Evolutionary conservation across 1,284 basidiomycete species (phyloP).

Genomic region (Puccinia triticina): DNA sequence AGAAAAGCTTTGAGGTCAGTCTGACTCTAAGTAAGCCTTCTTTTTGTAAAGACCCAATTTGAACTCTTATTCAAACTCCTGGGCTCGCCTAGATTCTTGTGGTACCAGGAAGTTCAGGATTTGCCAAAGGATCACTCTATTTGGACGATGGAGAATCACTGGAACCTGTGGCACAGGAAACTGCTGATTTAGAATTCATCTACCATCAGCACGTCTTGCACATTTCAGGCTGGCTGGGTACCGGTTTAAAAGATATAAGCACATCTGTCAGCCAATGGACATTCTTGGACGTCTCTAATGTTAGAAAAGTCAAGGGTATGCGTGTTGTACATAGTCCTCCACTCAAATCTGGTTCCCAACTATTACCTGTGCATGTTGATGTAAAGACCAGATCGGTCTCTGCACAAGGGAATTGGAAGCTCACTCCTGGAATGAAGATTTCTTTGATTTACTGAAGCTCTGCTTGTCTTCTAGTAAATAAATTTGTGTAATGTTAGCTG

Average conservation of each 20-base stretch:
- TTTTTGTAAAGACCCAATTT: background rate
- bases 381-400: constrained; percentile 4
- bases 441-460: background rate
- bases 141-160: constrained; percentile 35
- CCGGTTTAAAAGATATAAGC: background rate
- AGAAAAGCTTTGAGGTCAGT: constrained; percentile 69
- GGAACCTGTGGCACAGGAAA: constrained; percentile 8
- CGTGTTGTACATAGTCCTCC: background rate
- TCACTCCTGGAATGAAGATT: constrained; percentile 21
- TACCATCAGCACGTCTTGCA: background rate
- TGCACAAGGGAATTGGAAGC: constrained; percentile 23
- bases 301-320: constrained; percentile 6
- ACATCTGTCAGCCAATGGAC: constrained; percentile 6
- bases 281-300: background rate
- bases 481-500: too few relatives aligned
- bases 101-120: background rate
- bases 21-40: background rate
- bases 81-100: constrained; percentile 11
- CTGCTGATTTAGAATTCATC: background rate
- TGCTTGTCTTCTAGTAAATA: background rate
- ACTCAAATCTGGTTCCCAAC: background rate
- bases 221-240: constrained; percentile 14
- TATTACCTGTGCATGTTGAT: constrained; percentile 22
- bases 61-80: background rate
- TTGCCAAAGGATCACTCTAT: constrained; percentile 16